Conservation (phyloP, 805 yeast species). For the Saccharomyces paradoxus region DNA sequence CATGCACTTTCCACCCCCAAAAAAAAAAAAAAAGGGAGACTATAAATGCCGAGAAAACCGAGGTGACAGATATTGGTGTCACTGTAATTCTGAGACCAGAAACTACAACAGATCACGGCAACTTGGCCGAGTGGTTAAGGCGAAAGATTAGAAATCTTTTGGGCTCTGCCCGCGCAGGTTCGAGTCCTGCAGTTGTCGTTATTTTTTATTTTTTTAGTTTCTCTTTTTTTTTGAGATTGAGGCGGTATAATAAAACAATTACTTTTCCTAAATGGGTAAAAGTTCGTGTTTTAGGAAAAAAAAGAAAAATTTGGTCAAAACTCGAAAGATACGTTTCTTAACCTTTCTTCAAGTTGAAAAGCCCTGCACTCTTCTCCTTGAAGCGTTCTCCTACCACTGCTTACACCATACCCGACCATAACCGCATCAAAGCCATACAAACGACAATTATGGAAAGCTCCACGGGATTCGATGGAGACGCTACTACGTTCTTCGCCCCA, state of each 20-base stretch:
- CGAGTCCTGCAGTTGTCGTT: conserved; percentile 62
- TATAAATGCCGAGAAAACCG: no score
- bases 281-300: background rate
- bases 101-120: conserved; percentile 24
- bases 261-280: background rate
- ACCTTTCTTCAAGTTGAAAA: background rate
- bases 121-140: conserved; percentile 58
- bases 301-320: background rate
- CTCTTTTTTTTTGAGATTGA: background rate
- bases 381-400: background rate
- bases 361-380: background rate
- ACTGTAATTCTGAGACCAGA: no score
- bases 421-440: no score
- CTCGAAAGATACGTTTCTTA: background rate
- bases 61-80: no score
- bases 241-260: background rate
- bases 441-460: background rate
- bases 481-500: conserved; percentile 18
- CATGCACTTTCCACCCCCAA: background rate
- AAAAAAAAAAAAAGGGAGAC: no score
- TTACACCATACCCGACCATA: background rate
- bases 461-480: conserved; percentile 6
- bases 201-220: conserved; percentile 23
- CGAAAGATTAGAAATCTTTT: conserved; percentile 50
- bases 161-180: conserved; percentile 51